A percentile compares a stretch with the other conserved stretches of the same genome.
phyloP scores from a whole-genome alignment of 495 filamentous ascomycete species.

The Hypoxylon crocopeplum region DNA sequence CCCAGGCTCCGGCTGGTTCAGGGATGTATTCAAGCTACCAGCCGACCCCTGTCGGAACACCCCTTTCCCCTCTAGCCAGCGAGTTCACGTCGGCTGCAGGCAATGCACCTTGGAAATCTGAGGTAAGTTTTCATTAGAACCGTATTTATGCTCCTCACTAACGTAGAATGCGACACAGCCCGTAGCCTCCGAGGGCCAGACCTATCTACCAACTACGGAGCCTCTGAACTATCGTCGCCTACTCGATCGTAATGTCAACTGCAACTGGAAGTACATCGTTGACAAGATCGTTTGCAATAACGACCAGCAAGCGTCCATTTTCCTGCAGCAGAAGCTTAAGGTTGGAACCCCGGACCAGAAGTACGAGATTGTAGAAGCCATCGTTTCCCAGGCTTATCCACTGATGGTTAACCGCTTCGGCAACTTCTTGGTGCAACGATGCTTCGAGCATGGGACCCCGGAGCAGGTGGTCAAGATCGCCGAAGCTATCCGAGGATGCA shows the following conservation, averaged over 20 bases:
- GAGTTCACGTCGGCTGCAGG: conserved; percentile 70
- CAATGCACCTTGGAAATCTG: conserved; percentile 55
- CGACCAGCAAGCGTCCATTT: conserved; percentile 98
- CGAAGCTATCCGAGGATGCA: conserved; percentile 92
- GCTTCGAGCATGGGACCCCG: conserved; percentile 96
- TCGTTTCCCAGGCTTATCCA: conserved; percentile 93
- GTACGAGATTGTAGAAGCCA: conserved; percentile 94
- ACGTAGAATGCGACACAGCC: conserved; percentile 40
- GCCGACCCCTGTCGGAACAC: conserved; percentile 75
- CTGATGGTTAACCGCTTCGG: conserved; percentile 97
- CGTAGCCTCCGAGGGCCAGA: conserved; percentile 65
- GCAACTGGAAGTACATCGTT: conserved; percentile 99
- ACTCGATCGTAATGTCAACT: conserved; percentile 93
- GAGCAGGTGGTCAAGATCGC: conserved; percentile 96
- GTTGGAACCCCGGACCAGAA: conserved; percentile 95
- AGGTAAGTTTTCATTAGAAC: conserved; percentile 48
- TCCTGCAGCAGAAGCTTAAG: conserved; percentile 98
- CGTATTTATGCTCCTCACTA: not conserved
- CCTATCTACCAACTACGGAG: conserved; percentile 85
- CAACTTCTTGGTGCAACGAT: conserved; percentile 98
- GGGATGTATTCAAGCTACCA: conserved; percentile 69
- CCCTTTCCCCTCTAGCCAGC: conserved; percentile 82
- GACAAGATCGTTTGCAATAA: conserved; percentile 99
- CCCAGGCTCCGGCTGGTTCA: conserved; percentile 46
- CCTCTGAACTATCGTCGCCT: conserved; percentile 97